Conservation (phyloP, 441 rosid species). For the Syzygium syzygioides region DNA sequence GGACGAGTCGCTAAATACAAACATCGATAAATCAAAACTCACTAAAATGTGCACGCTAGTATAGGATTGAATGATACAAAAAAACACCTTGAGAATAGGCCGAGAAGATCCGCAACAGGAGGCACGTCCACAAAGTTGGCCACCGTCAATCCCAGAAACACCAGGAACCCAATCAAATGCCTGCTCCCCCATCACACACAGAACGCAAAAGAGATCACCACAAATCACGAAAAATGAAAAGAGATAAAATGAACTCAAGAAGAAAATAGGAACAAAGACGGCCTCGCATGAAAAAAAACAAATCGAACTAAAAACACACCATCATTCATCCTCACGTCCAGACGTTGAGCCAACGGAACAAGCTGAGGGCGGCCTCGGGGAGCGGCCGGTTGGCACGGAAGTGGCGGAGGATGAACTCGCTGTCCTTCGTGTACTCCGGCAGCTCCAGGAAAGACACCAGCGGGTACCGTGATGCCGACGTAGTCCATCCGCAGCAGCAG, state of each 20-base stretch:
- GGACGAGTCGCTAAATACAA: not conserved
- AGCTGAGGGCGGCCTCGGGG: slow-evolving; percentile 65
- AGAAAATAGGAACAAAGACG: not conserved
- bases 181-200: slow-evolving; percentile 20
- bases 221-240: not conserved
- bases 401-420: slow-evolving; percentile 59
- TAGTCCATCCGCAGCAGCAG: slow-evolving; percentile 53
- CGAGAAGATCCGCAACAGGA: slow-evolving; percentile 44
- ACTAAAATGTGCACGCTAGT: not conserved
- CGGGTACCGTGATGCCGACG: slow-evolving; percentile 41
- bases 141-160: slow-evolving; percentile 63
- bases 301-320: slow-evolving; percentile 1
- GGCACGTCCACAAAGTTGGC: slow-evolving; percentile 56
- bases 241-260: not conserved
- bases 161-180: slow-evolving; percentile 74
- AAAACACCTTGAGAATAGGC: slow-evolving; percentile 36
- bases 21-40: no score
- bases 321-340: slow-evolving; percentile 53
- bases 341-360: slow-evolving; percentile 79
- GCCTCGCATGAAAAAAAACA: not conserved
- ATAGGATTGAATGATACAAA: not conserved
- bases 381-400: slow-evolving; percentile 79
- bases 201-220: not conserved
- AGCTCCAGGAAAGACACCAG: slow-evolving; percentile 61
- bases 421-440: slow-evolving; percentile 88